These are phyloP conservation scores for Biscogniauxia marginata DNA, from an alignment of 2,329 filamentous ascomycete species.

Conservation along the genomic window DNA sequence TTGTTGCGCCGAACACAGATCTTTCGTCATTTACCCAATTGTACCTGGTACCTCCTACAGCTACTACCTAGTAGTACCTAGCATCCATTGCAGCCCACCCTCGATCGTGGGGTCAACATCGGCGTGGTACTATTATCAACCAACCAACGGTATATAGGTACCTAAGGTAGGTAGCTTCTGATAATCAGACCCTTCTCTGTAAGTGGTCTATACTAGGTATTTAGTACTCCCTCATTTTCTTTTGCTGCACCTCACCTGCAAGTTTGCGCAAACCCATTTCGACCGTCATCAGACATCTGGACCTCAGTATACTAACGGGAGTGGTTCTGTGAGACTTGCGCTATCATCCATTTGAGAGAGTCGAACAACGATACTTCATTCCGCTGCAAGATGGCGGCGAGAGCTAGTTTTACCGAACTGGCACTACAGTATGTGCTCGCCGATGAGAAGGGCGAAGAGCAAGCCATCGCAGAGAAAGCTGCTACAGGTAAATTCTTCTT, in stretches of 20 bases:
- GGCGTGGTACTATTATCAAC: background rate
- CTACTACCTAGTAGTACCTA: too few species aligned
- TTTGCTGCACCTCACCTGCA: too few species aligned
- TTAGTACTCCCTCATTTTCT: too few species aligned
- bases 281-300: too few species aligned
- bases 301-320: too few species aligned
- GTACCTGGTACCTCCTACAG: too few species aligned
- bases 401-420: slow-evolving; percentile 47
- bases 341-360: background rate
- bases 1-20: background rate
- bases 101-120: background rate
- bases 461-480: slow-evolving; percentile 42
- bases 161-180: too few species aligned
- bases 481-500: slow-evolving; percentile 37
- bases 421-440: slow-evolving; percentile 55
- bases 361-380: background rate
- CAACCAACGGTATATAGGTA: too few species aligned
- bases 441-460: slow-evolving; percentile 42
- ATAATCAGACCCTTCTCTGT: too few species aligned
- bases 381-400: slow-evolving; percentile 36
- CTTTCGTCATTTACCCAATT: background rate
- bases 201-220: too few species aligned
- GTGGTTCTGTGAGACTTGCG: background rate
- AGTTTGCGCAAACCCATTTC: too few species aligned
- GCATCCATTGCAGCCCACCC: background rate